Evolutionary conservation across 495 filamentous ascomycete genomes (phyloP).

Genomic region (Aspergillus bertholletiae): DNA sequence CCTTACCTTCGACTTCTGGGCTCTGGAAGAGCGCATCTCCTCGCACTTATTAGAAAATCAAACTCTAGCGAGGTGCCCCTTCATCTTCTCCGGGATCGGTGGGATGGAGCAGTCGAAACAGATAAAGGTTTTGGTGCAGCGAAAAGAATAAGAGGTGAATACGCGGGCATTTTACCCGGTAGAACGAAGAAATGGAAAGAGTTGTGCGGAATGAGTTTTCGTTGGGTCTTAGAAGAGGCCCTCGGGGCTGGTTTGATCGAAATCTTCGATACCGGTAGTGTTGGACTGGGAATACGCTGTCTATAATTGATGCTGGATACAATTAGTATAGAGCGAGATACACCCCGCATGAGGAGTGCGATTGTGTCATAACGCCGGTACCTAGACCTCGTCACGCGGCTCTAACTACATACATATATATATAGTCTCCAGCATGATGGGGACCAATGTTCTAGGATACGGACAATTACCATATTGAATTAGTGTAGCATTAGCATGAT

Average conservation of each 20-base stretch:
- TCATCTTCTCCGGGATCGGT: constrained; percentile 65
- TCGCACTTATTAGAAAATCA: constrained; percentile 62
- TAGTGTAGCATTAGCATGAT: neutral
- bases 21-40: constrained; percentile 61
- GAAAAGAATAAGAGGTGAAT: constrained; percentile 66
- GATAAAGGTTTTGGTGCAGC: constrained; percentile 53
- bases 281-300: constrained; percentile 67
- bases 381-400: neutral
- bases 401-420: neutral
- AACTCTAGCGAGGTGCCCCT: constrained; percentile 63
- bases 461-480: neutral
- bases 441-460: neutral
- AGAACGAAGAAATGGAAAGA: constrained; percentile 78
- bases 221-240: constrained; percentile 75
- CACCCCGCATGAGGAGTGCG: neutral
- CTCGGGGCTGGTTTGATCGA: constrained; percentile 78
- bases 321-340: neutral
- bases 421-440: too few species aligned
- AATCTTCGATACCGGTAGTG: constrained; percentile 79
- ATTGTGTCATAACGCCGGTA: neutral
- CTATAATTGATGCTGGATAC: constrained; percentile 24
- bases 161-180: constrained; percentile 65
- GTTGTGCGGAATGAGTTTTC: constrained; percentile 71
- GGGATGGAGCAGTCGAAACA: constrained; percentile 71
- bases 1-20: constrained; percentile 69